Evolutionary conservation across 1,139 yeast species (phyloP).

Genomic region (Hyphopichia burtonii): DNA sequence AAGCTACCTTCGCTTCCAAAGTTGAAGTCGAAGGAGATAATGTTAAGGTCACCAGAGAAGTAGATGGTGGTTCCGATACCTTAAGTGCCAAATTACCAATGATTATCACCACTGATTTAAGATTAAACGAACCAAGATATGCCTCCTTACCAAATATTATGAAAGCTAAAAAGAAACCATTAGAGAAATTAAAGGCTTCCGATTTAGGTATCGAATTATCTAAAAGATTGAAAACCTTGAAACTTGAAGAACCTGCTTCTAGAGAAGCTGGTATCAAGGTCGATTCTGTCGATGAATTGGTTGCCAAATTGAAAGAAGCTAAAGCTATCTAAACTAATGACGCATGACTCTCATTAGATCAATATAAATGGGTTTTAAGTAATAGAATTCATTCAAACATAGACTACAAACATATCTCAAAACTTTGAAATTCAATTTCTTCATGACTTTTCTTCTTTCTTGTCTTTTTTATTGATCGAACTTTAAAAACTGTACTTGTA

Average conservation of each 20-base stretch:
- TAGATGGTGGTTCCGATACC: constrained; percentile 93
- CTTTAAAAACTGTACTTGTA: no score
- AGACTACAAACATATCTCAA: no score
- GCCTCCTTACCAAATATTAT: constrained; percentile 92
- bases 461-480: no score
- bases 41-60: constrained; percentile 82
- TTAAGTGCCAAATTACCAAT: constrained; percentile 77
- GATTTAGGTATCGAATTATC: constrained; percentile 69
- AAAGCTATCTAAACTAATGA: constrained; percentile 44
- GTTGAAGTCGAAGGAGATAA: constrained; percentile 63
- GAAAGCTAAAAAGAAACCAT: constrained; percentile 98
- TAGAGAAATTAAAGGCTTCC: constrained; percentile 65
- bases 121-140: constrained; percentile 92
- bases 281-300: constrained; percentile 74
- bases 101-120: constrained; percentile 86
- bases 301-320: constrained; percentile 71
- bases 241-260: constrained; percentile 81
- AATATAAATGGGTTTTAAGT: neutral
- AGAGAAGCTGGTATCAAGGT: constrained; percentile 84
- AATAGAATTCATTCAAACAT: neutral
- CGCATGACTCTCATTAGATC: neutral
- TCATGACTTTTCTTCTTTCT: no score
- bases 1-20: constrained; percentile 93
- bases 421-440: no score
- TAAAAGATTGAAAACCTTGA: constrained; percentile 65